These are phyloP conservation scores for Cyberlindnera mississippiensis DNA, from an alignment of 805 yeast genomes.

Conservation along the genomic window DNA sequence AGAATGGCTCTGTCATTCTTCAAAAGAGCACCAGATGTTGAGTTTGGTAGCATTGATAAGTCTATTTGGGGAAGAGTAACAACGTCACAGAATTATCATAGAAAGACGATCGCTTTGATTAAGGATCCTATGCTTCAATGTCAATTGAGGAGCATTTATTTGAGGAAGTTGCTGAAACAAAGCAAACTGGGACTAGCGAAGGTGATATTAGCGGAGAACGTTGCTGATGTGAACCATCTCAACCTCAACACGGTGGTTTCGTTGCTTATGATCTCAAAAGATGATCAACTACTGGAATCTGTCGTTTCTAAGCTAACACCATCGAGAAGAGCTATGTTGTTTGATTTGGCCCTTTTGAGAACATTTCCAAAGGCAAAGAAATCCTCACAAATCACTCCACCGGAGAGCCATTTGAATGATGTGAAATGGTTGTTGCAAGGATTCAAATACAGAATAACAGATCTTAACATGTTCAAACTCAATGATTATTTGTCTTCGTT, in stretches of 20 bases:
- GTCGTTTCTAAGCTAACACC: slow-evolving; percentile 5
- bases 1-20: slow-evolving; percentile 2
- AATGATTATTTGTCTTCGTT: slow-evolving; percentile 1
- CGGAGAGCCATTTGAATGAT: slow-evolving; percentile 5
- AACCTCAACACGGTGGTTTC: slow-evolving; percentile 4
- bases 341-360: slow-evolving; percentile 4
- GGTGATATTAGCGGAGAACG: neutral
- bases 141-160: slow-evolving; percentile 11
- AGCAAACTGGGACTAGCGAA: slow-evolving; percentile 7
- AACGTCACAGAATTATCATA: slow-evolving; percentile 8
- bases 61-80: slow-evolving; percentile 8
- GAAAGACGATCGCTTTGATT: slow-evolving; percentile 5
- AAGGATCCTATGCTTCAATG: neutral
- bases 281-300: neutral
- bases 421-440: slow-evolving; percentile 10
- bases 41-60: slow-evolving; percentile 10
- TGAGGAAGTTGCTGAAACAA: slow-evolving; percentile 9
- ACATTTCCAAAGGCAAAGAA: neutral
- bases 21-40: slow-evolving; percentile 4
- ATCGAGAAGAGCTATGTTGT: slow-evolving; percentile 6
- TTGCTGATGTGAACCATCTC: slow-evolving; percentile 1
- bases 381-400: slow-evolving; percentile 4
- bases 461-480: slow-evolving; percentile 5
- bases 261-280: neutral
- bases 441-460: slow-evolving; percentile 6